Percentiles rank a stretch among this genome's conserved stretches.
Evolutionary conservation across 352 stramenopile species (phyloP).

Genomic region (Globisporangium carolinianum): DNA sequence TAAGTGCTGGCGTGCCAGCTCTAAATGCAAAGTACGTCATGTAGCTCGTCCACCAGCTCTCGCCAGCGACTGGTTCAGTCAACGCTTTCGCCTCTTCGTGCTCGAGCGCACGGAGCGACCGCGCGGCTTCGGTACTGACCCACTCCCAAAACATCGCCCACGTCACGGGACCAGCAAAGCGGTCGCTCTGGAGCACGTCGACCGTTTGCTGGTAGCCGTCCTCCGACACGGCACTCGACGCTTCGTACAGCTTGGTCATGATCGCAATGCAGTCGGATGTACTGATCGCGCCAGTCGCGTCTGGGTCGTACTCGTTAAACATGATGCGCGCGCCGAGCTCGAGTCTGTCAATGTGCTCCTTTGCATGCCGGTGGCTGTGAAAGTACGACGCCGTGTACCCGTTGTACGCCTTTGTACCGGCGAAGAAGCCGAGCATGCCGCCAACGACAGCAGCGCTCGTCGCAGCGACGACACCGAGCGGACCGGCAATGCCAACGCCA

Average conservation of each 20-base stretch:
- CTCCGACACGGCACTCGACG: conserved; percentile 60
- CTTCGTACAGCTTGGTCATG: conserved; percentile 72
- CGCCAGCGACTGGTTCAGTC: conserved; percentile 24
- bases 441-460: conserved; percentile 77
- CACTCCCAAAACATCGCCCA: conserved; percentile 86
- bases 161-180: conserved; percentile 59
- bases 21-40: conserved; percentile 32
- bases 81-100: conserved; percentile 35
- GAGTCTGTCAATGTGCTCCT: conserved; percentile 79
- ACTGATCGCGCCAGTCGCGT: conserved; percentile 49
- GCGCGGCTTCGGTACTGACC: conserved; percentile 74
- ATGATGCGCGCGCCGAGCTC: conserved; percentile 75
- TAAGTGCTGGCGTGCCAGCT: conserved; percentile 9
- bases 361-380: conserved; percentile 63
- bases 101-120: conserved; percentile 58
- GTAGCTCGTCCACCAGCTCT: conserved; percentile 71
- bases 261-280: conserved; percentile 67
- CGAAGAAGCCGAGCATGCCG: conserved; percentile 78
- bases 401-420: conserved; percentile 71
- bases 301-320: conserved; percentile 78
- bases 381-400: conserved; percentile 73
- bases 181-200: conserved; percentile 45
- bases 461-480: conserved; percentile 66
- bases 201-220: conserved; percentile 54
- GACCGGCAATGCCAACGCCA: conserved; percentile 68